Evolutionary conservation across 805 yeast species (phyloP), one percentile per base, ranked within the genome.

Genomic region (Dipodascus albidus): DNA sequence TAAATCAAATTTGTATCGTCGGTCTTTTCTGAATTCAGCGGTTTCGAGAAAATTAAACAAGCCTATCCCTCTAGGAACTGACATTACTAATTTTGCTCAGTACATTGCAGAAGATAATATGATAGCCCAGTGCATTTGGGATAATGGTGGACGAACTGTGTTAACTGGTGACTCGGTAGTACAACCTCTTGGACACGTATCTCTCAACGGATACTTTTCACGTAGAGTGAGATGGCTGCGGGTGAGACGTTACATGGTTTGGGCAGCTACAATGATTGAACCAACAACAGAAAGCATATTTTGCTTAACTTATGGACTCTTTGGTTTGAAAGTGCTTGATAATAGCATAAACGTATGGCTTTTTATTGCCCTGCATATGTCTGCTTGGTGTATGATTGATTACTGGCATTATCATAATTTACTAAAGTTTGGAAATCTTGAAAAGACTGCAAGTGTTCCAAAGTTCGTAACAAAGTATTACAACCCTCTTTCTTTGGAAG

Each of bases 51-150:
- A 55, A 0, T 52, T 51, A 1, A 48, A 51, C 3, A 57, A 57
- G 11, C 56, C 60, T 17, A 68, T 70, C 33, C 6, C 23, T 6
- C 23, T 8, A 23, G 49, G 49, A 3, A 47, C 49, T 4, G 85
- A 91, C 0, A 72, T 89, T 47, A 74, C 81, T 51, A 79, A 80
- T 54, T 88, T 89, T 66, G 81, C 95, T 4, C 72, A 81, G 54
- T 89, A 83, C 64, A 88, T 88, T 62, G 96, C 96, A 3, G 96
- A 88, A 64, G 96, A 88, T 66, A 88, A 88, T 66, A 85, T 87
- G 95, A 88, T 88, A 57, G 95, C 87, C 3, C 87, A 86, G 50
- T 86, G 88, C 0, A 64, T 88, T 17, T 88, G 96, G 96, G 80
- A 80, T 50, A 59, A 54, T 22, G 73, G 74, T 33, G 82, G 85